Evolutionary conservation across 345 rosid species (phyloP), one percentile per base, ranked within the genome.

Genomic region (Ricinus communis): DNA sequence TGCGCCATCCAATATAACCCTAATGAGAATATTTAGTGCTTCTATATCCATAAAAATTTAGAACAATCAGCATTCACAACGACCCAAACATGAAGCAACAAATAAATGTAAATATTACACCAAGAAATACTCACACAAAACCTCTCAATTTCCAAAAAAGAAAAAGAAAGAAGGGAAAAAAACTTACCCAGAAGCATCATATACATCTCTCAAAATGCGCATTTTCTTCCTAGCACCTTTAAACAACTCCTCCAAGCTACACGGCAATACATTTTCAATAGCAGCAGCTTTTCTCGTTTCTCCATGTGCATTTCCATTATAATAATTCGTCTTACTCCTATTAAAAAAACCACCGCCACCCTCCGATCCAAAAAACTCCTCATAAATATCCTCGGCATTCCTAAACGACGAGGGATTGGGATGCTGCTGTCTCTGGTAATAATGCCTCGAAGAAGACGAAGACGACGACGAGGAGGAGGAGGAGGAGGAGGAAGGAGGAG

Each of bases 241-340:
- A 53, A 85, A 94, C 22, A 94, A 82, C n/a, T 94, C 96, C 87
- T 91, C 97, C 84, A 94, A 80, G 73, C 88, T 90, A 83, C 97
- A 94, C 5, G 79, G 88, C 71, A 94, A 74, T 54, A 58, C 49
- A 74, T 86, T 87, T 80, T 90, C 97, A 60, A 91, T 81, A 3
- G 93, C 72, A 10, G 84, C 77, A 50, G 80, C 91, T 74, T 86
- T 90, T 73, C 65, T 80, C 67, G 53, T 41, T 65, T 71, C 86
- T 15, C 77, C 79, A 43, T 12, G 13, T 0, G 74, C 72, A 16
- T 60, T 69, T 0, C 82, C 74, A 62, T 59, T 69, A 15, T 73
- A 30, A 54, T 75, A 77, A 8, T 72, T 55, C 27, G 30, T 49
- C 61, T 51, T 57, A 67, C 56, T 64, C 22, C 81, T 82, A 89